These are phyloP conservation scores for Halophytophthora batemanensis DNA, from an alignment of 352 stramenopile genomes.

Conservation along the genomic window DNA sequence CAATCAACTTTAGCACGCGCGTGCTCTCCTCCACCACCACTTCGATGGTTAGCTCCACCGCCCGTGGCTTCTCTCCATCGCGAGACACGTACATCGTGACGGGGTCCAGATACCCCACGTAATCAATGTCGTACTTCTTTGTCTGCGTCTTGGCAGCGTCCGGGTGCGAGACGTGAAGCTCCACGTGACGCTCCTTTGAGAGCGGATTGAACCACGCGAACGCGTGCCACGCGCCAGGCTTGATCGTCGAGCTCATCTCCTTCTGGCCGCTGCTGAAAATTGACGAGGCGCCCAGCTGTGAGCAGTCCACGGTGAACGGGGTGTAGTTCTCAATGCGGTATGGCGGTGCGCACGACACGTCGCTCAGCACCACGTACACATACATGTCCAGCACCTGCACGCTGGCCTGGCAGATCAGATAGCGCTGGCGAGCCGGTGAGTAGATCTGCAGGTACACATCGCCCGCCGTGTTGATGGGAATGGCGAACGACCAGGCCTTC, in stretches of 20 bases:
- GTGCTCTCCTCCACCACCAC: constrained; percentile 78
- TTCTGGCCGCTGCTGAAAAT: constrained; percentile 65
- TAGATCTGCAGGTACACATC: constrained; percentile 84
- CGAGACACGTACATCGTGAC: constrained; percentile 52
- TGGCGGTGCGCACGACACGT: constrained; percentile 73
- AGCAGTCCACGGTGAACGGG: constrained; percentile 74
- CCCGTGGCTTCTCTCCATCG: constrained; percentile 42
- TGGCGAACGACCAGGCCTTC: constrained; percentile 75
- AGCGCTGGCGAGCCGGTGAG: constrained; percentile 63
- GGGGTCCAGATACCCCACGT: constrained; percentile 71
- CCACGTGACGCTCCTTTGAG: constrained; percentile 80
- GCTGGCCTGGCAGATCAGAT: constrained; percentile 80
- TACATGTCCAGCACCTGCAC: constrained; percentile 89
- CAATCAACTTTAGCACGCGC: constrained; percentile 75
- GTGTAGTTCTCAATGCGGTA: constrained; percentile 89
- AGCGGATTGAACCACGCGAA: constrained; percentile 85
- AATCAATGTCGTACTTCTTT: constrained; percentile 83
- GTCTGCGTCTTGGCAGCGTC: constrained; percentile 53
- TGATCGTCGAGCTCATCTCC: constrained; percentile 46
- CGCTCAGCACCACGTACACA: constrained; percentile 82
- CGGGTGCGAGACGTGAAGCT: constrained; percentile 55
- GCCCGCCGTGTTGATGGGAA: constrained; percentile 73
- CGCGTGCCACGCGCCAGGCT: constrained; percentile 66
- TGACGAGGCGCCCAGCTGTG: constrained; percentile 62
- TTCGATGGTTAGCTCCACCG: constrained; percentile 70